These are phyloP conservation scores for Bigelowiella natans DNA, from an alignment of 78 protist genomes.

Conservation along the genomic window DNA sequence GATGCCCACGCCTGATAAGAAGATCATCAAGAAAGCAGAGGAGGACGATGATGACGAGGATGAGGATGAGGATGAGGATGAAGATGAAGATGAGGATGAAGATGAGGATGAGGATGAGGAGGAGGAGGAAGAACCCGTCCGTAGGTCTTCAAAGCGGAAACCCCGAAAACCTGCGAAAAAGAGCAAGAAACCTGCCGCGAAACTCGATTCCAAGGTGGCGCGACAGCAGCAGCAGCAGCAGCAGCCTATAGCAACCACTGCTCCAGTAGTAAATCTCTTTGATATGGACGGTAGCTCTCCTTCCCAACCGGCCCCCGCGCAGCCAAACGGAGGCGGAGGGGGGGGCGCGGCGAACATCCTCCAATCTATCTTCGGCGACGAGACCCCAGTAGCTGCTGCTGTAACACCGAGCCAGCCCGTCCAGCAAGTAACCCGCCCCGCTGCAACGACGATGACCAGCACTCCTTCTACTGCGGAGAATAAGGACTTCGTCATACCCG, in stretches of 20 bases:
- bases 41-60: background rate
- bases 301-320: background rate
- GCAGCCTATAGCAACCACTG: background rate
- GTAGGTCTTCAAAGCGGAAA: background rate
- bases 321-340: too few species aligned
- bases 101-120: background rate
- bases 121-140: constrained; percentile 20
- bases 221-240: background rate
- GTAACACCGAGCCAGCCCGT: background rate
- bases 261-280: too few species aligned
- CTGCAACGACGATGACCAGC: background rate
- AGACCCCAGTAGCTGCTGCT: background rate
- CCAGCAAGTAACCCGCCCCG: background rate
- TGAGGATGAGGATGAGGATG: background rate
- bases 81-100: background rate
- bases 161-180: background rate
- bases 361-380: background rate
- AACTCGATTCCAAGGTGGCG: background rate
- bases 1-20: constrained; percentile 41
- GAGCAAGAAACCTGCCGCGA: background rate
- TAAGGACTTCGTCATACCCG: background rate
- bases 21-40: background rate
- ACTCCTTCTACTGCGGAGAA: background rate
- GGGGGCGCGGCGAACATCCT: background rate
- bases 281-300: background rate